phyloP scores from a whole-genome alignment of 176 grass and related monocot genomes.

The Areca catechu region DNA sequence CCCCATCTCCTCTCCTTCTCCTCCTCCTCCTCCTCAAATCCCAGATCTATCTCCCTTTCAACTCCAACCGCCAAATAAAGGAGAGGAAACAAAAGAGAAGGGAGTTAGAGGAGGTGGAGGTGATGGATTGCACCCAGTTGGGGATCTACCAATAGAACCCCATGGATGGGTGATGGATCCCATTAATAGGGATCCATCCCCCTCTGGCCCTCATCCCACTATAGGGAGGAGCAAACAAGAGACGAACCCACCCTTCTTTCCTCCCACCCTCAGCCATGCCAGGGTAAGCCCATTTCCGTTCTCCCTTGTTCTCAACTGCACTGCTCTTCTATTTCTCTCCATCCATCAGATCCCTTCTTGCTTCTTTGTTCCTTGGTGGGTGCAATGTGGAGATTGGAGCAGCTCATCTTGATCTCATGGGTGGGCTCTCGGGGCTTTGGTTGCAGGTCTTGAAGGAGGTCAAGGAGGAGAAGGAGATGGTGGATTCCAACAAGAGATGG shows the following conservation, averaged over 20 bases:
- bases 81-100: conserved; percentile 6
- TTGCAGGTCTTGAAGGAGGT: conserved; percentile 4
- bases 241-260: not conserved
- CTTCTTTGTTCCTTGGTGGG: not conserved
- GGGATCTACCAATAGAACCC: conserved; percentile 31
- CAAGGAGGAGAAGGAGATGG: conserved; percentile 16
- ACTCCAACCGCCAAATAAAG: not conserved
- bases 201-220: not conserved
- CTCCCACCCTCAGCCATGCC: too few relatives aligned
- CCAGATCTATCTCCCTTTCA: conserved; percentile 43
- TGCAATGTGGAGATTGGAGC: not conserved
- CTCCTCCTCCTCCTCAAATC: not conserved
- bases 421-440: not conserved
- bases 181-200: conserved; percentile 14
- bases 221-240: not conserved
- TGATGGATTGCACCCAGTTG: conserved; percentile 44
- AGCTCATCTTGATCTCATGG: not conserved
- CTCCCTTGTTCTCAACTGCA: not conserved
- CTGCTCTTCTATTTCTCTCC: not conserved
- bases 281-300: not conserved
- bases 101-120: conserved; percentile 10
- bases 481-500: conserved; percentile 25
- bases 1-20: not conserved
- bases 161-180: conserved; percentile 23
- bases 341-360: not conserved